Evolutionary conservation across 768 basidiomycete genomes (phyloP).

Genomic region (Kondoa subrosea): DNA sequence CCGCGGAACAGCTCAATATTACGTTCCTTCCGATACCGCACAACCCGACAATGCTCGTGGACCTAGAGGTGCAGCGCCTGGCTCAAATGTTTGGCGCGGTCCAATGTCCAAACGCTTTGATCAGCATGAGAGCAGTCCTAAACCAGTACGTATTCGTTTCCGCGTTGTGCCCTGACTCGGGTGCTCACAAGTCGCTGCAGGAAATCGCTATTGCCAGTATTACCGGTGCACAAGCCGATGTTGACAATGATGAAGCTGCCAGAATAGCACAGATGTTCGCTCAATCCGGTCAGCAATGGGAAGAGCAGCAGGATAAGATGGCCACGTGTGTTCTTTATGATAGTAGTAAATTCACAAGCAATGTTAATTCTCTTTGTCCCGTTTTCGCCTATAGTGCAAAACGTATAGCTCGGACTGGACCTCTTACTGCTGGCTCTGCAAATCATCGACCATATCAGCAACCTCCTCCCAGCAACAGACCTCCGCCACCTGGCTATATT

Average conservation of each 20-base stretch:
- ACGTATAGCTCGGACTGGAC: constrained; percentile 35
- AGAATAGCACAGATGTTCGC: constrained; percentile 97
- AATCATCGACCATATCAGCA: constrained; percentile 45
- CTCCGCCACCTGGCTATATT: constrained; percentile 84
- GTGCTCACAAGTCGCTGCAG: neutral
- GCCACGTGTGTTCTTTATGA: constrained; percentile 54
- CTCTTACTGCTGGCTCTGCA: constrained; percentile 45
- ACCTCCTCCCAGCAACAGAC: constrained; percentile 39
- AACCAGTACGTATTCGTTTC: neutral
- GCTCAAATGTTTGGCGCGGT: constrained; percentile 21
- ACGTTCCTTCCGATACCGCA: constrained; percentile 31
- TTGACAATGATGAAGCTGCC: constrained; percentile 67
- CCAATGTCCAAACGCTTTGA: constrained; percentile 17
- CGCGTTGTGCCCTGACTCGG: neutral
- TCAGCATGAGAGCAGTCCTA: constrained; percentile 4
- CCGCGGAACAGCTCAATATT: constrained; percentile 34
- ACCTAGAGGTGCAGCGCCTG: constrained; percentile 23
- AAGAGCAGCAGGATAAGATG: constrained; percentile 99
- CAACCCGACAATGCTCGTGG: constrained; percentile 27
- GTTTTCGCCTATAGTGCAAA: constrained; percentile 10
- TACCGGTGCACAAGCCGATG: constrained; percentile 22
- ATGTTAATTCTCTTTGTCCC: constrained; percentile 40
- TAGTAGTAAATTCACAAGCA: constrained; percentile 27
- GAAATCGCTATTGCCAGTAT: neutral
- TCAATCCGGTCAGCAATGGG: constrained; percentile 85